phyloP scores from a whole-genome alignment of 495 filamentous ascomycete species.

The Achaetomiella virescens region DNA sequence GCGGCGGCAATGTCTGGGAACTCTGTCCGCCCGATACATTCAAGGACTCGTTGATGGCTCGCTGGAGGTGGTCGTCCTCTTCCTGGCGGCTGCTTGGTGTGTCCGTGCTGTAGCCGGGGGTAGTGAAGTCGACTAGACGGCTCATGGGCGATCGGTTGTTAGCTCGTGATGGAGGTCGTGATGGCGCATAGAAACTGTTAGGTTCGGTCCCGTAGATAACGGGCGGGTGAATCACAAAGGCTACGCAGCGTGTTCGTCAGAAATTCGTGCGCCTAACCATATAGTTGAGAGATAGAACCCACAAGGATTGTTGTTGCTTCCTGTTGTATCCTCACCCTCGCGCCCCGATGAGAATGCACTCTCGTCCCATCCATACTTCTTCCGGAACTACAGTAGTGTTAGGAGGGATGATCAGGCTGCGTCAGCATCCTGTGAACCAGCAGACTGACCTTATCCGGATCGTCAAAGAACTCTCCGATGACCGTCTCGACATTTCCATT shows the following conservation, averaged over 20 bases:
- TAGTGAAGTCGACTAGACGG: conserved; percentile 34
- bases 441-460: conserved; percentile 33
- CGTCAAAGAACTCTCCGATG: conserved; percentile 41
- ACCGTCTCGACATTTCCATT: conserved; percentile 40
- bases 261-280: neutral
- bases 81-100: conserved; percentile 22
- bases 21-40: conserved; percentile 10
- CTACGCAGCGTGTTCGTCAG: conserved; percentile 30
- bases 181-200: conserved; percentile 43
- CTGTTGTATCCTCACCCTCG: conserved; percentile 32
- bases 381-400: conserved; percentile 25
- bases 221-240: conserved; percentile 51
- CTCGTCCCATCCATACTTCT: conserved; percentile 44
- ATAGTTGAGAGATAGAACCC: neutral
- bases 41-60: conserved; percentile 28
- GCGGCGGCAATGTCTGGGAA: conserved; percentile 33
- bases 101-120: conserved; percentile 20
- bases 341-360: conserved; percentile 38
- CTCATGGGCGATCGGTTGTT: conserved; percentile 46
- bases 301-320: conserved; percentile 3
- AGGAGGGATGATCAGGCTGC: conserved; percentile 9
- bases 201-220: conserved; percentile 38
- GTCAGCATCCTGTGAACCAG: neutral
- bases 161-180: conserved; percentile 63
- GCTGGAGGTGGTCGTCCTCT: conserved; percentile 35